phyloP scores from a whole-genome alignment of 176 grass and related monocot species.

The Oryza nivara region DNA sequence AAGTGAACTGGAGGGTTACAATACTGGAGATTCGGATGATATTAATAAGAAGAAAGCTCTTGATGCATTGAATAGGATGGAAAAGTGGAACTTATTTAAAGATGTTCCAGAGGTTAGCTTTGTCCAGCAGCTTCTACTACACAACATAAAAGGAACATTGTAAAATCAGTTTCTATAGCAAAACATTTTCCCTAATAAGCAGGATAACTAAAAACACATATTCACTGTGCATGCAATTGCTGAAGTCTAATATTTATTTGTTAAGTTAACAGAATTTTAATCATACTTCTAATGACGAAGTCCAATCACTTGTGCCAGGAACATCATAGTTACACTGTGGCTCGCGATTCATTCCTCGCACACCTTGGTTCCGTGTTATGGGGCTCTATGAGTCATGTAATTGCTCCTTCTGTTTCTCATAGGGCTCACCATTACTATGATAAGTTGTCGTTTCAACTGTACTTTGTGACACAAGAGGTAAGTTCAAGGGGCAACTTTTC shows the following conservation, averaged over 20 bases:
- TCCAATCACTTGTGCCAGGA: slow-evolving; percentile 50
- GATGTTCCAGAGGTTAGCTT: slow-evolving; percentile 56
- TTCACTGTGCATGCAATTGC: background rate
- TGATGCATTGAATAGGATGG: slow-evolving; percentile 90
- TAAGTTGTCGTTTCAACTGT: slow-evolving; percentile 92
- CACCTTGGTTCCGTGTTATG: slow-evolving; percentile 88
- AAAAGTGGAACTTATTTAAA: slow-evolving; percentile 94
- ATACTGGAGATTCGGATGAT: slow-evolving; percentile 81
- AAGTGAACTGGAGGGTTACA: slow-evolving; percentile 77
- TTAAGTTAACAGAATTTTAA: background rate
- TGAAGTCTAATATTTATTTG: background rate
- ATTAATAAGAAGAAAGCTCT: slow-evolving; percentile 87
- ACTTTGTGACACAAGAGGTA: slow-evolving; percentile 95
- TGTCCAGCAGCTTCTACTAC: background rate
- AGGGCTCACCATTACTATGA: slow-evolving; percentile 87
- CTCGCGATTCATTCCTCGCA: slow-evolving; percentile 90
- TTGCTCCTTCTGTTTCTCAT: slow-evolving; percentile 93
- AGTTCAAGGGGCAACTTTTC: slow-evolving; percentile 58
- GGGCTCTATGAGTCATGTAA: slow-evolving; percentile 90
- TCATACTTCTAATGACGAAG: background rate
- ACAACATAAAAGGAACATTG: background rate
- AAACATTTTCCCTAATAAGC: slow-evolving; percentile 17
- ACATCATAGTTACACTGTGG: slow-evolving; percentile 80
- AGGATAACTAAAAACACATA: background rate
- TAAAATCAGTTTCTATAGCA: background rate